Percentiles rank a stretch among this genome's conserved stretches.
These are phyloP conservation scores for Ogataea parapolymorpha DNA, from an alignment of 805 yeast species.

Conservation along the genomic window DNA sequence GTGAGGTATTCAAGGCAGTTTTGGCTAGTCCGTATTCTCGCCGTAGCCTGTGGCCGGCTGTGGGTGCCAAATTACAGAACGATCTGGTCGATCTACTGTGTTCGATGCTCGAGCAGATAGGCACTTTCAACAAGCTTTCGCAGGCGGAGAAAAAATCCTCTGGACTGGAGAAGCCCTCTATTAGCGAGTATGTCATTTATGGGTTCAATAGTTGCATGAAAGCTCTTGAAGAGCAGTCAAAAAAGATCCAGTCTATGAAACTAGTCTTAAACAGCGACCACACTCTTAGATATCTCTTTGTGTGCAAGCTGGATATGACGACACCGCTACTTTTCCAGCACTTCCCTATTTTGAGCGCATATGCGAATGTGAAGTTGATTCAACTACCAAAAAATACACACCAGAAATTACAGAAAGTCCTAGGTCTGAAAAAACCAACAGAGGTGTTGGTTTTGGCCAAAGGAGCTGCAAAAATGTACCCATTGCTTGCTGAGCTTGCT, in stretches of 20 bases:
- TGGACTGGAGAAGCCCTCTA: constrained; percentile 29
- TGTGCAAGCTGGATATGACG: constrained; percentile 42
- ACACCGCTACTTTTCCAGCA: constrained; percentile 52
- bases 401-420: constrained; percentile 15
- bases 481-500: constrained; percentile 15
- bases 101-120: constrained; percentile 13
- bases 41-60: constrained; percentile 38
- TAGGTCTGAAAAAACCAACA: constrained; percentile 12
- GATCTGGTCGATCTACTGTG: constrained; percentile 30
- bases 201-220: constrained; percentile 59
- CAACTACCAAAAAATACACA: constrained; percentile 52
- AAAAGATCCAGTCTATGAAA: constrained; percentile 15
- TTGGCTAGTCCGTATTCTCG: constrained; percentile 61
- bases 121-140: constrained; percentile 19
- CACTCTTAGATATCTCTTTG: constrained; percentile 45
- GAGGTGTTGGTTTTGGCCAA: constrained; percentile 21
- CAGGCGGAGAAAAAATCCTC: constrained; percentile 24
- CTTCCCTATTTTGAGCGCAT: constrained; percentile 52
- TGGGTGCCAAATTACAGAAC: constrained; percentile 32
- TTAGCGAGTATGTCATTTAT: constrained; percentile 29
- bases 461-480: constrained; percentile 12
- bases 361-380: constrained; percentile 54
- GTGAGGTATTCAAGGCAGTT: constrained; percentile 61
- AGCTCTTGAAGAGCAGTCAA: constrained; percentile 44
- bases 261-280: constrained; percentile 21